Base-by-base conservation (phyloP, 805 yeast species). In the Ogataea ramenticola region DNA sequence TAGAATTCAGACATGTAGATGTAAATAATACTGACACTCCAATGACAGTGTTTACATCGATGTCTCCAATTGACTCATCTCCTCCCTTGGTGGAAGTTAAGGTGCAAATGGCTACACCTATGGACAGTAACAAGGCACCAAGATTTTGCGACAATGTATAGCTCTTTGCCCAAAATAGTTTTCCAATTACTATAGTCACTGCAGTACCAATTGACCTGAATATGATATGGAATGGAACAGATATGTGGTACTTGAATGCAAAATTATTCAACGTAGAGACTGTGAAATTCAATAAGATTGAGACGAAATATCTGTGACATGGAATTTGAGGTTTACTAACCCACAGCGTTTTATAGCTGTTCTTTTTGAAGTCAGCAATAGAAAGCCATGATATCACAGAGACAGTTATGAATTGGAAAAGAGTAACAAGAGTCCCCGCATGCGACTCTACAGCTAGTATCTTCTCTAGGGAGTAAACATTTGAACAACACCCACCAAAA, bases 401-500 rank as follows among this genome's bases (percentile, higher is more conserved):
- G 16, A 82, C 77, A 45, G 75, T 67, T 8, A 75, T 38, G 54
- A 81, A 82, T 54, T 83, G 82, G 10, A 60, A 48, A 42, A 81
- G 74, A 1, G 91, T 83, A 11, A 84, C 64, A 14, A 80, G 58
- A 20, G 67, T 65, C 3, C 84, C 82, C 9, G 54, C 38, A 56
- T 56, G 40, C 1, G 74, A 56, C 21, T 64, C 54, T 14, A 51
- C 45, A 21, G 58, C 56, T 1, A 82, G 59, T 16, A 83, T 62
- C 22, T 67, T 57, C 56, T 85, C 93, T 41, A 84, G 61, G 1
- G 84, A 70, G 46, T 75, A 65, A 26, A 81, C 89, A 57, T 82
- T 85, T 29, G 79, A 64, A 56, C 93, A 85, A 57, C 93, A 84
- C 3, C 90, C 88, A 0, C 86, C 84, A 54, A 82, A 79, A 12